A percentile compares a stretch with the other conserved stretches of the same genome.
Evolutionary conservation across 352 stramenopile genomes (phyloP).

Genomic region (Pythium sukuiense): DNA sequence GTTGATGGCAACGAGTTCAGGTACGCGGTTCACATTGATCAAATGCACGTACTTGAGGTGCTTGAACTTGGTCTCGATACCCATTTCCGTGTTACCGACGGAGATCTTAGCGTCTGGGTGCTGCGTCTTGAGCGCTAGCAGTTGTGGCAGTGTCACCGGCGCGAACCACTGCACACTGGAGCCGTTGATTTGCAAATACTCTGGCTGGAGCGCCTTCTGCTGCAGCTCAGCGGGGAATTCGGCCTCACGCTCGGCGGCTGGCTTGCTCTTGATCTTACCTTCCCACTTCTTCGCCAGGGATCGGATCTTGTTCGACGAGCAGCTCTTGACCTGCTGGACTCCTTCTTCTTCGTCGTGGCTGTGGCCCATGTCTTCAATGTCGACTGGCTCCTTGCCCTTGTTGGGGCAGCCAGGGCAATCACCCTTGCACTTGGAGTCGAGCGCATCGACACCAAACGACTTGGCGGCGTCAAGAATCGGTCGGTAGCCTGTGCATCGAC

Average conservation of each 20-base stretch:
- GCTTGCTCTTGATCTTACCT: constrained; percentile 22
- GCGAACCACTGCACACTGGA: constrained; percentile 90
- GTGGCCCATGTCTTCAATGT: constrained; percentile 55
- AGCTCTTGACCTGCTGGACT: constrained; percentile 49
- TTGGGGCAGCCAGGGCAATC: constrained; percentile 71
- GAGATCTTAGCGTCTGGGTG: constrained; percentile 91
- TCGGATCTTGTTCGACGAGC: constrained; percentile 70
- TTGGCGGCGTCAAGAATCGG: constrained; percentile 86
- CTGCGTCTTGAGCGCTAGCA: constrained; percentile 87
- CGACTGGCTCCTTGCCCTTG: constrained; percentile 40
- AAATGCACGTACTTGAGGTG: constrained; percentile 71
- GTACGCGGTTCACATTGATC: constrained; percentile 71
- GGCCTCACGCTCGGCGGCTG: constrained; percentile 12
- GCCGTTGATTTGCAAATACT: constrained; percentile 70
- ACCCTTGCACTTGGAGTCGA: constrained; percentile 59
- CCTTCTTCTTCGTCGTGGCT: constrained; percentile 23
- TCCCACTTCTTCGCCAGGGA: constrained; percentile 44
- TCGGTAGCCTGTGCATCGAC: constrained; percentile 91
- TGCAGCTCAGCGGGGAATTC: constrained; percentile 67
- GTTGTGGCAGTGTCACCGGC: constrained; percentile 85
- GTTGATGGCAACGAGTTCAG: constrained; percentile 53
- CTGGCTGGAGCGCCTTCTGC: constrained; percentile 45
- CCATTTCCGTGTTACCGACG: constrained; percentile 96
- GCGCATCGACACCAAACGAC: constrained; percentile 76
- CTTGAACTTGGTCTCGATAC: constrained; percentile 96